Base-by-base conservation (phyloP, 2,329 filamentous ascomycete genomes). In the Pestalotiopsis sp. region DNA sequence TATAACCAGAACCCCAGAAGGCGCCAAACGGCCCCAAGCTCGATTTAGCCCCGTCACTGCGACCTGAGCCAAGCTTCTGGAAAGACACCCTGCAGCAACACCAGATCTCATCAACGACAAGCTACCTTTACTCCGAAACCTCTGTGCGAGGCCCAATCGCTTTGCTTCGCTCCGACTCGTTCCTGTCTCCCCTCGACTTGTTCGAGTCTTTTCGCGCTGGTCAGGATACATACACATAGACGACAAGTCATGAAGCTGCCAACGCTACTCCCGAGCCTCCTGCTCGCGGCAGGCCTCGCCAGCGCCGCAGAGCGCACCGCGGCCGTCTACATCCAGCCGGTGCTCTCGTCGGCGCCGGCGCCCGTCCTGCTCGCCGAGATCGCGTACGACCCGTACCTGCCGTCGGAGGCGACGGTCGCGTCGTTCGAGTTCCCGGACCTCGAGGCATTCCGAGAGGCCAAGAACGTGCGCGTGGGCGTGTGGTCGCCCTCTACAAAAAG, bases 351-450 rank as follows among this genome's bases (percentile, higher is more conserved):
- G 24, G 70, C 77, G 57, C 68, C 77, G 40, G 68, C 75, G 6
- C 79, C 84, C 66, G 75, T 74, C 59, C 78, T 79, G n/a, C 85
- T 91, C 67, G 88, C 87, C 71, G 84, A 87, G 70, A 78, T 91
- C 68, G 78, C 82, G 68, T 90, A 87, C 81, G 83, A 89, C 74
- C 75, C 80, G 35, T 76, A 78, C n/a, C 75, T 81, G 3, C 75
- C 80, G 52, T 76, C 78, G 55, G 78, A 80, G n/a, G 80, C 85
- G 44, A 80, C 83, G 40, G 75, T 91, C 39, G 70, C 82, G 59
- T 82, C 83, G 38, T 91, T 88, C 79, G 86, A 89, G 69, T 81
- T 84, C 1, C 88, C 88, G 55, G 84, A 87, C 59, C 75, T 88
- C 9, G 79, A 82, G 22, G 79, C 82, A 4, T 77, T 79, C 7